Base-by-base conservation (phyloP, 129 eudicot species). In the Flaveria robusta region DNA sequence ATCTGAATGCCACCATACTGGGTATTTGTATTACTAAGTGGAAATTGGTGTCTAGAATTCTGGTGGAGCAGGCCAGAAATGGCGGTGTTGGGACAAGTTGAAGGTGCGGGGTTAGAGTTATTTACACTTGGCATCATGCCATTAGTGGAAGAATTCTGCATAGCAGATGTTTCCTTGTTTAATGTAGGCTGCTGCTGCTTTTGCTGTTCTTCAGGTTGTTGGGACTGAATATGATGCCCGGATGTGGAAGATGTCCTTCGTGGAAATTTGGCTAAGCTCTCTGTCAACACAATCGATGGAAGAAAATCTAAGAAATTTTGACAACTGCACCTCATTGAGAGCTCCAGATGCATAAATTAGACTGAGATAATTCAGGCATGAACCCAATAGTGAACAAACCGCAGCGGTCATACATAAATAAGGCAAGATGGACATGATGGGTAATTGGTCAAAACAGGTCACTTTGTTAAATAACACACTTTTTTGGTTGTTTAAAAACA, bases 231-330 rank as follows among this genome's bases (percentile, higher is more conserved):
- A 75, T 83, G 91, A 74, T 81, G 63, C 43, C 87, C 85, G 31
- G 92, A 70, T 72, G 96, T 72, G 18, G 96, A 69, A 49, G 74
- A 83, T 29, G 92, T 84, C 77, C 96, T 86, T 71, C 96, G 81
- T 15, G 97, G 93, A 81, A 86, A 94, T 67, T 91, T 94, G 18
- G 99, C 86, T 80, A 94, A 89, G 84, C 99, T 91, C 88, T 94
- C 99, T 94, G 90, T 24, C 47, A 74, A 85, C 31, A 16, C 37
- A 70, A 67, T 77, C 10, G 20, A 9, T 15, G 34, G n/a, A 9
- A 24, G 65, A 26, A 31, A 60, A 37, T 34, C 31, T 46, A 43
- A 71, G 47, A 58, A 47, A 81, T 10, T 74, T 1, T 16, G 18
- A 62, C 14, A 62, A 26, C 14, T n/a, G 43, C 31, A 64, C 9